Evolutionary conservation across 2,329 filamentous ascomycete species (phyloP), one percentile per base, ranked within the genome.

Genomic region (Beauveria scarabaeidicola): DNA sequence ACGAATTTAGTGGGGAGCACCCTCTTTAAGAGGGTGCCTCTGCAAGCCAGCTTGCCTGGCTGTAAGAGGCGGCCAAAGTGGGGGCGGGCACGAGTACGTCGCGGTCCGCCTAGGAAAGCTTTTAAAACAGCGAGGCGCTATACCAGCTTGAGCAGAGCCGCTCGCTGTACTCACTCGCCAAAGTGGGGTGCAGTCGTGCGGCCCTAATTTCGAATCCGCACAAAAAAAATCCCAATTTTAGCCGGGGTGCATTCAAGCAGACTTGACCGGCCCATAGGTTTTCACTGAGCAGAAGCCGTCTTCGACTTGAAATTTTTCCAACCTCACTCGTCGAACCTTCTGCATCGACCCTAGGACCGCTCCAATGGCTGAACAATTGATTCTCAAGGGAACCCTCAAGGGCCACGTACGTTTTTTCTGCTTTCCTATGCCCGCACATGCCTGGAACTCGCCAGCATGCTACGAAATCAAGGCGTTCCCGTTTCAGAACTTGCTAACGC

Each of bases 341-440:
- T 68, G 67, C 70, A 76, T 73, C 71, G 72, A 73, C 71, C 71
- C 68, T 69, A 74, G 72, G 73, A 75, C 73, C 70, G 73, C 72
- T 74, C 78, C 73, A 73, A 94, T 94, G 90, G 87, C 89, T 84
- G 90, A 94, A 85, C 89, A 93, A 85, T 84, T 94, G 78, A 91
- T 95, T 83, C 88, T 94, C 81, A 92, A 93, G 84, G 91, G 91
- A 78, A 94, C 90, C 84, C 90, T 96, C 79, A 90, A 94, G 88
- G 93, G 93, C 87, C 93, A 97, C 88, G 82, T 85, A 83, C 76
- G 82, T 85, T 70, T 63, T 59, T 60, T 62, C 61, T 61, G 52
- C 59, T 63, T 63, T 58, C 59, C 51, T 64, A 62, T 59, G 61
- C 62, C 66, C 64, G 67, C 70, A 65, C 70, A 67, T 47, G 55